phyloP scores from a whole-genome alignment of 495 filamentous ascomycete genomes.

The Tuber calosporum region DNA sequence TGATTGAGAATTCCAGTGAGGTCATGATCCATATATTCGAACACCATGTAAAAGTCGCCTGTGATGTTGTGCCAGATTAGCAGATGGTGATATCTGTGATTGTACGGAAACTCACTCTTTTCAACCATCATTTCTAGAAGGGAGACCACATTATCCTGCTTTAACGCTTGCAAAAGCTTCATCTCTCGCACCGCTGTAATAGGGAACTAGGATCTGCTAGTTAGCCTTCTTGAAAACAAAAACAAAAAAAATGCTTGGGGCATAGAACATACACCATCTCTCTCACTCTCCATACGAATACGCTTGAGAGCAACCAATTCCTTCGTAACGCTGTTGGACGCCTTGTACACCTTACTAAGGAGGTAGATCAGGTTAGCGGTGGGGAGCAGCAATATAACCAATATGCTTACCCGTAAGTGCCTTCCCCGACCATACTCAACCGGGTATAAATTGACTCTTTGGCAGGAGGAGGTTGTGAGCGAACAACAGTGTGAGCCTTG shows the following conservation, averaged over 20 bases:
- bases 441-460: slow-evolving; percentile 41
- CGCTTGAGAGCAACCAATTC: slow-evolving; percentile 87
- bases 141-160: slow-evolving; percentile 81
- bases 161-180: slow-evolving; percentile 90
- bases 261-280: slow-evolving; percentile 56
- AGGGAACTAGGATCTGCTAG: slow-evolving; percentile 55
- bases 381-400: not conserved
- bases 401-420: slow-evolving; percentile 38
- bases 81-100: not conserved
- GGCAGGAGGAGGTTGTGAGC: slow-evolving; percentile 2
- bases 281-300: slow-evolving; percentile 91
- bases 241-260: not conserved
- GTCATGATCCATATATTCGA: slow-evolving; percentile 96
- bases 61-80: slow-evolving; percentile 1
- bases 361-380: slow-evolving; percentile 49
- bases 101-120: slow-evolving; percentile 50
- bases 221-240: not conserved
- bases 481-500: slow-evolving; percentile 12
- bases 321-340: slow-evolving; percentile 88
- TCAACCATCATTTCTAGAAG: slow-evolving; percentile 96
- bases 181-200: slow-evolving; percentile 96
- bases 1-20: slow-evolving; percentile 79
- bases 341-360: slow-evolving; percentile 99
- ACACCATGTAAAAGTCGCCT: slow-evolving; percentile 96
- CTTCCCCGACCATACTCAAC: slow-evolving; percentile 41